Conservation (phyloP, 352 stramenopile genomes). For the Pythium folliculosum region DNA sequence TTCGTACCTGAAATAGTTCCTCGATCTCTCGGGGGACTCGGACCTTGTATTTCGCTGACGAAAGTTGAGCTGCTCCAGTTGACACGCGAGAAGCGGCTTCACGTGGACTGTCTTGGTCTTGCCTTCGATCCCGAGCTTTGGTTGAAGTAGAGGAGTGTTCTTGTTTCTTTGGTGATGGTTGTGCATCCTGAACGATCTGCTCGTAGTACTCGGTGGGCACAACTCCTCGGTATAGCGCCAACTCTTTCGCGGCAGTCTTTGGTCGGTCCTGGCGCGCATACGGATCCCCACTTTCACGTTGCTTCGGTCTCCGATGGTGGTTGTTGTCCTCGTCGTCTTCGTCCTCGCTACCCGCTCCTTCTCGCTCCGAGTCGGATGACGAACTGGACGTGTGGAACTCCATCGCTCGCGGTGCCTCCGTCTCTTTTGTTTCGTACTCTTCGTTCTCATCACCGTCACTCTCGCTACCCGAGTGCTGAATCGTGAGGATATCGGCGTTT, state of each 20-base stretch:
- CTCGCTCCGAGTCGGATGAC: conserved; percentile 42
- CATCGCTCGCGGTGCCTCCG: conserved; percentile 48
- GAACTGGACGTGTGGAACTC: conserved; percentile 66
- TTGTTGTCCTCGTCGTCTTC: conserved; percentile 7
- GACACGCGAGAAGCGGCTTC: neutral
- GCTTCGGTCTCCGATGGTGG: neutral
- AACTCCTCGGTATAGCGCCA: conserved; percentile 58
- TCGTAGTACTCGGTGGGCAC: conserved; percentile 58
- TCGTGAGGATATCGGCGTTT: conserved; percentile 17
- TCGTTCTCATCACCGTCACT: conserved; percentile 39
- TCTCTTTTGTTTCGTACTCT: conserved; percentile 63
- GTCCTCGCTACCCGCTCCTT: conserved; percentile 14
- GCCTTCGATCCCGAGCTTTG: neutral
- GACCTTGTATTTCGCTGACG: conserved; percentile 31
- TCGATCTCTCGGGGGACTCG: conserved; percentile 57
- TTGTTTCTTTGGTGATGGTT: conserved; percentile 5
- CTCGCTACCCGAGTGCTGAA: conserved; percentile 20
- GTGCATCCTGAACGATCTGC: conserved; percentile 29
- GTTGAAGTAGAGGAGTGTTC: neutral
- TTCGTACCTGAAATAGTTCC: conserved; percentile 51
- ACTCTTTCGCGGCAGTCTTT: conserved; percentile 55
- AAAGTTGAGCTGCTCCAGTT: neutral
- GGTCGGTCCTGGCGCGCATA: conserved; percentile 27
- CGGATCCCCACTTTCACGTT: neutral
- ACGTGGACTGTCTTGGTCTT: neutral